Evolutionary conservation across 2,329 filamentous ascomycete species (phyloP), one percentile per base, ranked within the genome.

Genomic region (Fusarium tuaranense): DNA sequence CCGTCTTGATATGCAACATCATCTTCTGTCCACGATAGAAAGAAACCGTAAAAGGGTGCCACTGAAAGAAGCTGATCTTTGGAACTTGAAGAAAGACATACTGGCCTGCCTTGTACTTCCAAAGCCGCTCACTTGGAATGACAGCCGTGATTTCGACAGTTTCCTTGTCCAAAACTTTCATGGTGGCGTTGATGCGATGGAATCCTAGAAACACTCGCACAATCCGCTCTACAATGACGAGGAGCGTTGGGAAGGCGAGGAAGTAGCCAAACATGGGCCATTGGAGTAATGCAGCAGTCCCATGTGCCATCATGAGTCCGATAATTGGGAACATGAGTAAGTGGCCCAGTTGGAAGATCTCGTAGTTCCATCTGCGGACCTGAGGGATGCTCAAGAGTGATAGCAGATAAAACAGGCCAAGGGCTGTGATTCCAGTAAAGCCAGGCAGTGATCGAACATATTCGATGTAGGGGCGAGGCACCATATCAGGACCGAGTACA

Each of bases 1-100:
- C 88, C 4, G 86, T 87, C 77, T 90, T 90, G 82, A 91, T 89
- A 73, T 90, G 88, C 1, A 91, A 78, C 77, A 86, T 86, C 80
- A 91, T 84, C 36, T 85, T 83, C 30, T 87, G 86, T 0, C 86
- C 87, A 16, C 84, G 83, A 71, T 88, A 90, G 3, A 86, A 86
- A 0, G 89, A 90, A 0, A 91, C 86, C 0, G 89, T 90, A 72
- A 91, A 91, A 0, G 88, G 89, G 66, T 91, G 88, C 88, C 88
- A 91, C 73, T 90, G 88, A 67, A 88, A 90, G 60, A 83, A 80
- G 41, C 87, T 89, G 25, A 90, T 78, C 34, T 82, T 71, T 0
- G 88, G 89, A 0, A 90, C 86, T 72, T 90, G 88, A 0, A 90
- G 81, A 55, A 91, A 87, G 16, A 91, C 84, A 67, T 90, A 90